Evolutionary conservation across 2,329 filamentous ascomycete genomes (phyloP).

Genomic region (Penicillium sp.): DNA sequence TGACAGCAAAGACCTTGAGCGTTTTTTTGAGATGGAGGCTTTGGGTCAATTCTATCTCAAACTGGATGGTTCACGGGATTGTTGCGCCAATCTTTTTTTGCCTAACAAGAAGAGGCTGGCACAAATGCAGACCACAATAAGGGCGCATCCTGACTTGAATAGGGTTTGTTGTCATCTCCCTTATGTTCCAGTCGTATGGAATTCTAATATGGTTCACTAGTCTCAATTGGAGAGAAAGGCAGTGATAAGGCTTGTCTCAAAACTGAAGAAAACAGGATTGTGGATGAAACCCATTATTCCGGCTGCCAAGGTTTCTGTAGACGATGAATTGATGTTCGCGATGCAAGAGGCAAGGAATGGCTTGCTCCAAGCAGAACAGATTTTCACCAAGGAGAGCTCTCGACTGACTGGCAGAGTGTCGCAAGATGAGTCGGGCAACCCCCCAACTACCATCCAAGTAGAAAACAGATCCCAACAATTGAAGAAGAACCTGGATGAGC

Average conservation of each 20-base stretch:
- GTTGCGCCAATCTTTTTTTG: background rate
- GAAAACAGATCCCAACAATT: background rate
- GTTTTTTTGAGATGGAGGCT: background rate
- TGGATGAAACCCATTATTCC: background rate
- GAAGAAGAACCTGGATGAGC: background rate
- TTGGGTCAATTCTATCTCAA: background rate
- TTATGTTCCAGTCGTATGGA: background rate
- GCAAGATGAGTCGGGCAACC: background rate
- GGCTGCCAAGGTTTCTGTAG: background rate
- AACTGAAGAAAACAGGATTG: background rate
- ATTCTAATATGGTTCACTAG: background rate
- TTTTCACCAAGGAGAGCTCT: background rate
- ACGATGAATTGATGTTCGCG: conserved; percentile 3
- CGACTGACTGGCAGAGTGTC: background rate
- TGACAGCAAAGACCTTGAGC: background rate
- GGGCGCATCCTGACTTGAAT: background rate
- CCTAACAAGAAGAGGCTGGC: background rate
- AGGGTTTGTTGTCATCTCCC: background rate
- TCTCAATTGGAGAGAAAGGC: background rate
- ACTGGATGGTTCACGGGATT: background rate
- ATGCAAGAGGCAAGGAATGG: background rate
- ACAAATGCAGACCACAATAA: background rate
- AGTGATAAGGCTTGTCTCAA: background rate
- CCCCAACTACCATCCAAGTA: background rate
- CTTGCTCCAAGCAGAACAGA: background rate